These are phyloP conservation scores for Hypoxylon sp. DNA, from an alignment of 2,329 filamentous ascomycete species.

Conservation along the genomic window DNA sequence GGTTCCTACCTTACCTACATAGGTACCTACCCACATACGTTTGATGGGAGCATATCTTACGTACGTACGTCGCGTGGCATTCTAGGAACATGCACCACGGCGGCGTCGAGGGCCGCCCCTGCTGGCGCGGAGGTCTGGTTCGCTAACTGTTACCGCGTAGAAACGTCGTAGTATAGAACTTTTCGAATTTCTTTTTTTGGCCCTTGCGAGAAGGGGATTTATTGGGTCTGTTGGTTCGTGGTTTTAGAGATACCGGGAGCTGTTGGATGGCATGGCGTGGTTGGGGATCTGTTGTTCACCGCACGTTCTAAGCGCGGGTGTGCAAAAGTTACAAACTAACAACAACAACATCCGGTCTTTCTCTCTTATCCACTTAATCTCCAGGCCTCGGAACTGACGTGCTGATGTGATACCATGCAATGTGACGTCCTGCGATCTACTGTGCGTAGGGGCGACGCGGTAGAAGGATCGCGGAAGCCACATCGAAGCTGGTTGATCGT, in stretches of 20 bases:
- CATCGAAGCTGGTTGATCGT: constrained; percentile 16
- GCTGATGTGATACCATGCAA: constrained; percentile 28
- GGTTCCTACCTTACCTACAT: too few relatives aligned
- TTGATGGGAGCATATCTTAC: constrained; percentile 16
- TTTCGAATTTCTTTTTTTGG: constrained; percentile 4
- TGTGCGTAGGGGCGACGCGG: constrained; percentile 4
- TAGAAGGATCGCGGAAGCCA: constrained; percentile 24
- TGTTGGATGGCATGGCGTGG: neutral
- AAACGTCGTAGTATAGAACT: neutral
- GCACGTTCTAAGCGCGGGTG: constrained; percentile 5
- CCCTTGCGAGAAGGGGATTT: neutral
- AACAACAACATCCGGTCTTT: neutral
- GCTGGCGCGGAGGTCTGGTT: constrained; percentile 5
- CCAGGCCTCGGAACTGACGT: neutral
- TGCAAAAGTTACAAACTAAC: constrained; percentile 2
- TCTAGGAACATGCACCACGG: constrained; percentile 15
- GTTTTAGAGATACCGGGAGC: neutral
- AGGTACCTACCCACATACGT: constrained; percentile 10
- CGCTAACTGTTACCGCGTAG: constrained; percentile 6
- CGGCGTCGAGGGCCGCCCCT: constrained; percentile 8
- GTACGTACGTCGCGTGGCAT: constrained; percentile 32
- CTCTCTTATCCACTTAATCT: neutral
- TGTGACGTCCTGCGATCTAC: constrained; percentile 35
- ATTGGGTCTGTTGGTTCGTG: constrained; percentile 13
- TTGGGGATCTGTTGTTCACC: neutral